A percentile compares a stretch with the other conserved stretches of the same genome.
Conservation (phyloP, 768 basidiomycete genomes). For the Tylopilus felleus region DNA sequence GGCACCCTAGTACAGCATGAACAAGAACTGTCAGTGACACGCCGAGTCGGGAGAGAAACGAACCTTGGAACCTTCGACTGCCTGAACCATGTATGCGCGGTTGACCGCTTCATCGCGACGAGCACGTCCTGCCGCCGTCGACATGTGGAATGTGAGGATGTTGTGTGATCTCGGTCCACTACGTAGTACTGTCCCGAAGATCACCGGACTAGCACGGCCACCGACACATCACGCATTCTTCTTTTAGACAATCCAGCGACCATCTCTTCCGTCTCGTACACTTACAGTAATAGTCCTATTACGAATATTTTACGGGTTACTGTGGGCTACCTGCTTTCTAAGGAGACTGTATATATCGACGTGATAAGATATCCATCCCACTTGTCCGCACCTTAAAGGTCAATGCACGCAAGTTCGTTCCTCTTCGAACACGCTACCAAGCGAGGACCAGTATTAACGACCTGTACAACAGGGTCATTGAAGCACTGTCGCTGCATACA, state of each 20-base stretch:
- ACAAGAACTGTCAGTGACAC: neutral
- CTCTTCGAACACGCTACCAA: conserved; percentile 40
- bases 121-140: conserved; percentile 28
- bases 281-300: neutral
- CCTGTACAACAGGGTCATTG: conserved; percentile 37
- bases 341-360: neutral
- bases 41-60: conserved; percentile 19
- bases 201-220: neutral
- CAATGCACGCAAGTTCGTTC: conserved; percentile 33
- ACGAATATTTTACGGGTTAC: too few relatives aligned
- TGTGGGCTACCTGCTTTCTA: neutral
- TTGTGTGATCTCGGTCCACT: neutral
- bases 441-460: conserved; percentile 32
- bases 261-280: neutral
- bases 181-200: conserved; percentile 1
- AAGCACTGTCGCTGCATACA: conserved; percentile 33
- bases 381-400: conserved; percentile 18
- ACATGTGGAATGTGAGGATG: conserved; percentile 18
- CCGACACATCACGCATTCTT: neutral
- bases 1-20: conserved; percentile 44
- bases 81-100: conserved; percentile 56
- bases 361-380: neutral
- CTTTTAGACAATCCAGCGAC: neutral
- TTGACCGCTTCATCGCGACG: conserved; percentile 54
- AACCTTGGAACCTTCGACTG: conserved; percentile 56